Evolutionary conservation across 2,329 filamentous ascomycete species (phyloP), one percentile per base, ranked within the genome.

Genomic region (Beauveria scarabaeidicola): DNA sequence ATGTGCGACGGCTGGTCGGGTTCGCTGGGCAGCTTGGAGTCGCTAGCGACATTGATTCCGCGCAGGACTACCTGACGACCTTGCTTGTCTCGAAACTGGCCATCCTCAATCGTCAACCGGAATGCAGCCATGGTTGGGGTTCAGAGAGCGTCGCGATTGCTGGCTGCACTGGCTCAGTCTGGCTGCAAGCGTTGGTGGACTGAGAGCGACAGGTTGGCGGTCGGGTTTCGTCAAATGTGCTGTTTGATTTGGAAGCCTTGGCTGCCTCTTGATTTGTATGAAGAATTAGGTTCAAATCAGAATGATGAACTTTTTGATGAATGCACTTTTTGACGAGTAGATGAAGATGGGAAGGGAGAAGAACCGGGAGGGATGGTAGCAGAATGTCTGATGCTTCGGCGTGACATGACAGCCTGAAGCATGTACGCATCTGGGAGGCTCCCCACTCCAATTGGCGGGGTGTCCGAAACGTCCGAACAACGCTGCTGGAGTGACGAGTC

Each of bases 1-100:
- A 90, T 73, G 69, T 97, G 89, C 0, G 94, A 96, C 5, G 91
- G 91, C 58, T 89, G 79, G 64, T 95, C 79, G 17, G 94, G 94
- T 40, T 80, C 80, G 69, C 87, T 90, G 32, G 94, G 94, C 61
- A 90, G 87, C 76, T 99, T 99, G 68, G 89, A 86, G 70, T 97
- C 93, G 64, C 85, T 91, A 41, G 92, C 91, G 63, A 95, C 83
- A 70, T 99, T 99, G 78, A 99, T 96, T 64, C 94, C 94, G 64
- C 94, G 87, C 48, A 99, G 80, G 2, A 90, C 88, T 60, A 99
- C 84, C 74, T 97, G 89, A 63, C 94, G 87, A 64, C 91, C 88
- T 64, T 91, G 77, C 15, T 78, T 72, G 72, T 99, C 95, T 63
- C 90, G 85, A 74, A 99, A 97, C 65, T 85, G 85, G 63, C 85